Base-by-base conservation (phyloP, 345 rosid species). In the Eutrema yunnanense region DNA sequence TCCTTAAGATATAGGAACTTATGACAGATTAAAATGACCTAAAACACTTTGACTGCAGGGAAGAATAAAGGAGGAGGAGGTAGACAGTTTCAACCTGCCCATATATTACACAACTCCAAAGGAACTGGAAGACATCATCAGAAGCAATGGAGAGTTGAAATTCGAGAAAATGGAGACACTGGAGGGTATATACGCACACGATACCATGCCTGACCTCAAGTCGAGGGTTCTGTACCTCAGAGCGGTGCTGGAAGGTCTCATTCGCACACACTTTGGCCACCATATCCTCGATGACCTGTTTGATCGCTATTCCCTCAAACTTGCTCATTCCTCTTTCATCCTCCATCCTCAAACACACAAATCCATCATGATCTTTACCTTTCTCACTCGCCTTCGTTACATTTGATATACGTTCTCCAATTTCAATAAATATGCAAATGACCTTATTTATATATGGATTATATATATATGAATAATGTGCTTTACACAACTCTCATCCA, bases 71-170 rank as follows among this genome's bases (percentile, higher is more conserved):
- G 73, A 50, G 56, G 79, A 61, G 14, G 56, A 67, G 16, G 53
- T 76, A 44, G 65, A 76, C 59, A 60, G 70, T 43, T 76, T 76
- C 70, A 76, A 76, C 65, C 62, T 69, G n/a, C 75, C 79, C n/a
- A 54, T 75, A 29, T 69, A 69, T 44, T 61, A 69, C 75, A 8
- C 79, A 69, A 61, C 70, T 36, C 69, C 75, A 60, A 68, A 61
- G 69, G 79, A 75, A 46, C 65, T 69, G 26, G 69, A 47, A 69
- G 74, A 69, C 29, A 62, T 70, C 42, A 69, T 62, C 46, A 48
- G 42, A 14, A 19, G 66, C 43, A 64, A 70, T 46, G 55, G 48
- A 57, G 47, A 70, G 46, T 58, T 59, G 0, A 65, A 9, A 33
- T 48, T 76, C 16, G 76, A 64, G 37, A 76, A 50, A 53, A 57